These are phyloP conservation scores for Chalaropsis ovoidea DNA, from an alignment of 2,329 filamentous ascomycete genomes.

Conservation along the genomic window DNA sequence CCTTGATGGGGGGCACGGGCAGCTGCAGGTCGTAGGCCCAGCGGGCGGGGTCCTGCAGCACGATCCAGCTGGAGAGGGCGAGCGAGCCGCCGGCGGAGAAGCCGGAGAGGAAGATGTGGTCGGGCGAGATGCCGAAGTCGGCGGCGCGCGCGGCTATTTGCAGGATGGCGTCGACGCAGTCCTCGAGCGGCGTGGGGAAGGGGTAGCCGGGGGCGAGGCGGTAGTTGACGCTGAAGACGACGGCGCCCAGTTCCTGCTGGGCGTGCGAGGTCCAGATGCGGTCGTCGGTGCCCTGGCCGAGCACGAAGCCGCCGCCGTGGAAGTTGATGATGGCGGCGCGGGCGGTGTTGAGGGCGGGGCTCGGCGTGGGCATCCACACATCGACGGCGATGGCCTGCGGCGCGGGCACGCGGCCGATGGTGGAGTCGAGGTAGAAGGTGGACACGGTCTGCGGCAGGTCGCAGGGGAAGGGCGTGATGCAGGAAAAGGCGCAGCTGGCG, in stretches of 20 bases:
- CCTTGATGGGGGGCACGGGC: slow-evolving; percentile 39
- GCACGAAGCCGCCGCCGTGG: slow-evolving; percentile 57
- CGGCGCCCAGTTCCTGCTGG: slow-evolving; percentile 42
- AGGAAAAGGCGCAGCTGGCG: slow-evolving; percentile 35
- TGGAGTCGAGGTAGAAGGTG: slow-evolving; percentile 37
- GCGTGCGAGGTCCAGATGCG: slow-evolving; percentile 50
- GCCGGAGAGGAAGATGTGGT: slow-evolving; percentile 49
- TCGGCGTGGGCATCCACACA: slow-evolving; percentile 35
- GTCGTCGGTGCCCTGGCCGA: slow-evolving; percentile 54
- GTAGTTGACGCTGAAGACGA: slow-evolving; percentile 57
- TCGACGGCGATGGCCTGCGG: slow-evolving; percentile 39
- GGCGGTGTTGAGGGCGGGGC: slow-evolving; percentile 9
- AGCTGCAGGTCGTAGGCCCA: slow-evolving; percentile 34
- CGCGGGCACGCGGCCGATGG: slow-evolving; percentile 33
- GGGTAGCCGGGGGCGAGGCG: slow-evolving; percentile 55
- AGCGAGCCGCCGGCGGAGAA: slow-evolving; percentile 55
- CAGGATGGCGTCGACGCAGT: slow-evolving; percentile 54
- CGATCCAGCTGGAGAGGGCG: slow-evolving; percentile 40
- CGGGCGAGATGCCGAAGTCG: slow-evolving; percentile 48
- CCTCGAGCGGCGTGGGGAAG: slow-evolving; percentile 55
- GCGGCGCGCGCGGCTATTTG: slow-evolving; percentile 48
- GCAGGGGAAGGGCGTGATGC: slow-evolving; percentile 19
- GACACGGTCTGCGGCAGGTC: slow-evolving; percentile 11
- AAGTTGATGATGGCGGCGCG: slow-evolving; percentile 52
- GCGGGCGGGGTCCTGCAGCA: slow-evolving; percentile 38